A percentile compares a stretch with the other conserved stretches of the same genome.
Conservation (phyloP, 176 grass and related monocot genomes). For the Oryza glaberrima region DNA sequence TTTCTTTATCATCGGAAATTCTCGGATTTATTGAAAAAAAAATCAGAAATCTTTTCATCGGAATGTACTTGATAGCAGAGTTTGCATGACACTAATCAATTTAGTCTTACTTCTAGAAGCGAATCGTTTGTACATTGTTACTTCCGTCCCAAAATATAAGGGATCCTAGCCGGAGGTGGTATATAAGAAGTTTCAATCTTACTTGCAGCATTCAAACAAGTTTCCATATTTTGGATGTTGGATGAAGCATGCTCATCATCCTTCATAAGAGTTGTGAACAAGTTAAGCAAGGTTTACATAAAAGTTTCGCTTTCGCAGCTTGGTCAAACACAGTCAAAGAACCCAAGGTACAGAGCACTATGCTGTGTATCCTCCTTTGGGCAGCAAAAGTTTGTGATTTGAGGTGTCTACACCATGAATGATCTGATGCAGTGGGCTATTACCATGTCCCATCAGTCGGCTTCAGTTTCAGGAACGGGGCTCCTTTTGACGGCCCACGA, state of each 20-base stretch:
- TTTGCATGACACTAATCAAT: background rate
- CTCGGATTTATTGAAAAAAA: background rate
- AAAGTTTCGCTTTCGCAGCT: background rate
- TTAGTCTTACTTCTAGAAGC: background rate
- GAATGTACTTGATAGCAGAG: background rate
- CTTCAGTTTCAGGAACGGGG: slow-evolving; percentile 1
- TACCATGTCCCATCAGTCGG: background rate
- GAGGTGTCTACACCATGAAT: slow-evolving; percentile 14
- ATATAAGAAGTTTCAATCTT: background rate
- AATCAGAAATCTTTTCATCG: background rate
- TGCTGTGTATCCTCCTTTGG: slow-evolving; percentile 19
- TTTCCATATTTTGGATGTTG: background rate
- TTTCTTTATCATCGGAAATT: background rate
- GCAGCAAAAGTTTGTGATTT: slow-evolving; percentile 10
- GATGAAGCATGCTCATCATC: background rate
- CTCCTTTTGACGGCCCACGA: slow-evolving; percentile 11
- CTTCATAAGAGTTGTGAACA: background rate
- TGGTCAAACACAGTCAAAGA: slow-evolving; percentile 7
- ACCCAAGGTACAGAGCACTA: background rate
- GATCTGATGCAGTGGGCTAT: slow-evolving; percentile 13
- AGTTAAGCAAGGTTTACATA: background rate
- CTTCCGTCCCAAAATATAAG: no score
- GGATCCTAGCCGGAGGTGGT: no score
- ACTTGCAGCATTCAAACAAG: background rate
- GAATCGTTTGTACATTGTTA: background rate